These are phyloP conservation scores for Histomonas meleagridis DNA, from an alignment of 208 protist species.

Conservation along the genomic window DNA sequence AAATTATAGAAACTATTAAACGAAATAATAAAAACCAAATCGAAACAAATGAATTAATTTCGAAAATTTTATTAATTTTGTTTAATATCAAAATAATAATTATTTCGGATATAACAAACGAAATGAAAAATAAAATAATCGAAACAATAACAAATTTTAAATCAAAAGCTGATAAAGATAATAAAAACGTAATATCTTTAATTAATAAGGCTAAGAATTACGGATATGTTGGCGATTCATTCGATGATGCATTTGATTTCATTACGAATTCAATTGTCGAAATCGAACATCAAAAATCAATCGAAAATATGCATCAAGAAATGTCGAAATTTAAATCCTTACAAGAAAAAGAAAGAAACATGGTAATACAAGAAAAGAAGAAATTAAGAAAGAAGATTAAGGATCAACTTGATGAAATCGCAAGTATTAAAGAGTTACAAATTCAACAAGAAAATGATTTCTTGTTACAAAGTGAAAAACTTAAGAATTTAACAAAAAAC, in stretches of 20 bases:
- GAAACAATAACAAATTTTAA: no score
- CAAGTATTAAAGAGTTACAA: neutral
- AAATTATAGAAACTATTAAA: no score
- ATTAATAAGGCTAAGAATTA: neutral
- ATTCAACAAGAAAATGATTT: neutral
- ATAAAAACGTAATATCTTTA: no score
- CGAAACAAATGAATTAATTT: no score
- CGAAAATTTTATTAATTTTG: no score
- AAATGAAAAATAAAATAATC: no score
- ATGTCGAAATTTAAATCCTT: neutral
- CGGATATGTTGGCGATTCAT: neutral
- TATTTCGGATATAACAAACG: no score
- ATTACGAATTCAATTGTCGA: neutral
- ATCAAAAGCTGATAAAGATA: no score
- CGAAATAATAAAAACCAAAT: no score
- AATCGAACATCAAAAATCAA: neutral
- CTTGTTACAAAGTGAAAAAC: neutral
- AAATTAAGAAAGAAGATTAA: neutral
- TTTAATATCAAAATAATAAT: no score
- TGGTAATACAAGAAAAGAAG: neutral
- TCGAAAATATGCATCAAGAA: neutral
- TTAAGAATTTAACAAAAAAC: neutral
- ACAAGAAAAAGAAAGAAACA: neutral
- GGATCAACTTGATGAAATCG: neutral
- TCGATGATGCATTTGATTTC: neutral